Evolutionary conservation across 1,139 yeast species (phyloP), one percentile per base, ranked within the genome.

Genomic region (Schwanniomyces etchellsii): DNA sequence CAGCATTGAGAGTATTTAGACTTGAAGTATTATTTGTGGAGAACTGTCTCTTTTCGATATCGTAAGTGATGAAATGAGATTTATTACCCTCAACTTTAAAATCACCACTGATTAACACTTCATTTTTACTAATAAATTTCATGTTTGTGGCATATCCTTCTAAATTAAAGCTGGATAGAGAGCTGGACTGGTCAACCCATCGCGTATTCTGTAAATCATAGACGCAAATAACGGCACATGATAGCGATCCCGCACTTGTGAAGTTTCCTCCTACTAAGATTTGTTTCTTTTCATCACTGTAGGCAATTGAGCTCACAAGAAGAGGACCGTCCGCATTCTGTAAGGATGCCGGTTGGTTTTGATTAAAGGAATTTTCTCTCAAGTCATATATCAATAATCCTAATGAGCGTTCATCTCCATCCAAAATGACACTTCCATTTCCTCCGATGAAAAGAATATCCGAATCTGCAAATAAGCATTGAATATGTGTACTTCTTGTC

Each of bases 261-360:
- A 85, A 85, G 28, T 75, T 64, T 14, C 98, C 98, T 29, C 85
- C 95, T 7, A 85, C 82, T 24, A 86, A 62, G 13, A 88, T 52
- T 15, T 70, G 64, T 15, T 66, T 51, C 5, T 64, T 64, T 18
- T 60, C 57, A 21, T 76, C 79, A 39, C 73, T 69, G 34, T 68
- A 63, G 2, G 70, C 74, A 36, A 84, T 55, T 2, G 81, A 55
- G 34, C 71, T 74, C 5, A 84, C 72, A 24, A 49, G 43, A 3
- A 72, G 60, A 10, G 52, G 26, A 15, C 43, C 29, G 36, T 47
- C 54, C 41, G 47, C 37, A 34, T 40, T 38, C 3, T 62, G 48
- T 24, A 70, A 54, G 26, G 47, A 54, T 0, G 73, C 64, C 4
- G 82, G 83, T 44, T 76, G 83, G 34, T 57, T 51, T 6, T 50